These are phyloP conservation scores for Cordyceps javanica DNA, from an alignment of 2,329 filamentous ascomycete species.

Conservation along the genomic window DNA sequence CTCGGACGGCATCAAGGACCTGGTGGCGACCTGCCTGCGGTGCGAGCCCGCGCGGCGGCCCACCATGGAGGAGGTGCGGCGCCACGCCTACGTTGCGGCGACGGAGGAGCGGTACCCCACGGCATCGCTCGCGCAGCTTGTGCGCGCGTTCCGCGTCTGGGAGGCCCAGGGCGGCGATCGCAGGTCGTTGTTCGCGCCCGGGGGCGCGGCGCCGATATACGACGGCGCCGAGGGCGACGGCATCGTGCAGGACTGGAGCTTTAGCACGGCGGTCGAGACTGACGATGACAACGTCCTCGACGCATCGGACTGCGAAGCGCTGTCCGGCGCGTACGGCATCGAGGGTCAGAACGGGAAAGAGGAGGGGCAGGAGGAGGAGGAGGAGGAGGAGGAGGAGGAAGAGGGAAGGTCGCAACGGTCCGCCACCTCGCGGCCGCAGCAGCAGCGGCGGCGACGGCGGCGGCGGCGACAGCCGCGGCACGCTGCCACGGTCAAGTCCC, in stretches of 20 bases:
- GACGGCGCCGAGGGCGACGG: constrained; percentile 25
- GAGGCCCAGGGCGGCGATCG: constrained; percentile 61
- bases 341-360: neutral
- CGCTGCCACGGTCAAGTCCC: constrained; percentile 31
- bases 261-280: constrained; percentile 47
- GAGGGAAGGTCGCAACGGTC: too few species aligned
- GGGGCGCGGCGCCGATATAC: constrained; percentile 42
- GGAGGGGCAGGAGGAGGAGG: neutral
- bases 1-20: constrained; percentile 42
- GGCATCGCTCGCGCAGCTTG: constrained; percentile 51
- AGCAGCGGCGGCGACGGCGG: constrained; percentile 24
- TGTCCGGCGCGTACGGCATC: constrained; percentile 32
- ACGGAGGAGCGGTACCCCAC: constrained; percentile 55
- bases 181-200: constrained; percentile 48
- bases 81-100: constrained; percentile 53
- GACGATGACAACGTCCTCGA: constrained; percentile 41
- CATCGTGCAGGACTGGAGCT: constrained; percentile 50
- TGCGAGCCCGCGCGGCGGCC: constrained; percentile 52
- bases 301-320: constrained; percentile 15
- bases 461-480: constrained; percentile 36
- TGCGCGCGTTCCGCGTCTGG: constrained; percentile 63
- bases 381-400: neutral
- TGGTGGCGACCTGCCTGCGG: constrained; percentile 56
- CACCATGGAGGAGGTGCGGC: constrained; percentile 52
- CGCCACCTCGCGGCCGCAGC: too few species aligned